phyloP scores from a whole-genome alignment of 768 basidiomycete genomes.

The Aureoboletus auriporus region DNA sequence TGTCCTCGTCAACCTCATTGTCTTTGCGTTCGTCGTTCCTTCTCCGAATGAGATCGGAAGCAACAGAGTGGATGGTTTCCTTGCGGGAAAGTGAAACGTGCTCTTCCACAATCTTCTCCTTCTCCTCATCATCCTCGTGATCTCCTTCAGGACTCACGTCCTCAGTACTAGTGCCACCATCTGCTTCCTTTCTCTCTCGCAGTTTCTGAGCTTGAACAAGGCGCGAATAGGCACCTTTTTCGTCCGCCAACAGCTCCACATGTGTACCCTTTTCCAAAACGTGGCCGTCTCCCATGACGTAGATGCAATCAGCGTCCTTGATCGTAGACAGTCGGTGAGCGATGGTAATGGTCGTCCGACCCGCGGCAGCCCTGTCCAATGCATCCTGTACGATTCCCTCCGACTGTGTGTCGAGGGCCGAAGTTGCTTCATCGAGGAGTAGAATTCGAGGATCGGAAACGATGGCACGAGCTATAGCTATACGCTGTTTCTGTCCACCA shows the following conservation, averaged over 20 bases:
- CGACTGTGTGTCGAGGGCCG: conserved; percentile 83
- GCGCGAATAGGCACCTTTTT: conserved; percentile 65
- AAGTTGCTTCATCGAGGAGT: conserved; percentile 84
- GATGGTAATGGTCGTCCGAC: conserved; percentile 77
- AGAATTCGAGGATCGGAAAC: conserved; percentile 85
- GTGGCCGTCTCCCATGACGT: conserved; percentile 86
- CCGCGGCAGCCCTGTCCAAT: conserved; percentile 76
- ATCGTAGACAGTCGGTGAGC: conserved; percentile 81
- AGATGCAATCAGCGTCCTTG: conserved; percentile 79
- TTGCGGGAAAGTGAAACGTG: conserved; percentile 57
- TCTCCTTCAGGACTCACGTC: conserved; percentile 35
- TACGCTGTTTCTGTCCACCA: conserved; percentile 84
- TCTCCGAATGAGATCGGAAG: conserved; percentile 62
- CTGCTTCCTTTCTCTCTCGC: conserved; percentile 44
- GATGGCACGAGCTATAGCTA: conserved; percentile 87
- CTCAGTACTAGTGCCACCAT: conserved; percentile 20
- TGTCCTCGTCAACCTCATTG: conserved; percentile 28
- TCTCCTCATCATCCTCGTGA: conserved; percentile 42
- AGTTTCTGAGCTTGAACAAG: conserved; percentile 79
- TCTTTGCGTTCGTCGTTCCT: conserved; percentile 33
- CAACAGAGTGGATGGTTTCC: conserved; percentile 48
- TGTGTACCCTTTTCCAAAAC: conserved; percentile 83
- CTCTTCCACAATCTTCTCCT: conserved; percentile 35
- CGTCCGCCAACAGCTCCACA: conserved; percentile 52
- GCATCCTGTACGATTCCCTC: conserved; percentile 90